Conservation (phyloP, 805 yeast species). For the Metschnikowia henanensis region DNA sequence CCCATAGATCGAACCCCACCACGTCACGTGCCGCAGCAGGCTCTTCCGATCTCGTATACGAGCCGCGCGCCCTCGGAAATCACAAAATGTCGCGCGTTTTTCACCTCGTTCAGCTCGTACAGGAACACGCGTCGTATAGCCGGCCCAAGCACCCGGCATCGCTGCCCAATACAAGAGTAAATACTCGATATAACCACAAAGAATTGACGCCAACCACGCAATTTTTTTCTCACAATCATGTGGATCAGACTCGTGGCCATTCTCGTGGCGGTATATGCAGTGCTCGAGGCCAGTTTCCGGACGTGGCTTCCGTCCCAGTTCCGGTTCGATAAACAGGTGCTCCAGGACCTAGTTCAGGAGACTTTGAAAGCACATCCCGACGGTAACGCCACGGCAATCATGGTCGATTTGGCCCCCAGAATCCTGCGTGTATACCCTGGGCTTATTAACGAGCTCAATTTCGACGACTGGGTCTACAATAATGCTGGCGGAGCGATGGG, state of each 20-base stretch:
- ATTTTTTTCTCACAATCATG: background rate
- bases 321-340: constrained; percentile 64
- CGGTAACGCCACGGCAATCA: constrained; percentile 59
- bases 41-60: too few relatives aligned
- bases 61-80: background rate
- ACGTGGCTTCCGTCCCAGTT: constrained; percentile 72
- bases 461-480: constrained; percentile 92
- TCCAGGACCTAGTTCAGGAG: constrained; percentile 58
- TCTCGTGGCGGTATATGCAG: constrained; percentile 27
- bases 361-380: constrained; percentile 55
- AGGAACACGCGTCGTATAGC: background rate
- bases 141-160: background rate
- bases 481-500: constrained; percentile 99
- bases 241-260: constrained; percentile 19
- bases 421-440: constrained; percentile 62
- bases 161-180: background rate
- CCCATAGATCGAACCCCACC: too few relatives aligned
- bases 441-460: constrained; percentile 65
- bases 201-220: background rate
- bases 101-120: background rate
- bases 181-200: background rate
- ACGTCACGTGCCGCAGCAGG: too few relatives aligned
- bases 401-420: constrained; percentile 56
- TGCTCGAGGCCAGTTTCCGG: constrained; percentile 44
- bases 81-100: background rate